Percentiles rank a stretch among this genome's conserved stretches.
phyloP scores from a whole-genome alignment of 2,329 filamentous ascomycete genomes.

The Aureobasidium sp. region DNA sequence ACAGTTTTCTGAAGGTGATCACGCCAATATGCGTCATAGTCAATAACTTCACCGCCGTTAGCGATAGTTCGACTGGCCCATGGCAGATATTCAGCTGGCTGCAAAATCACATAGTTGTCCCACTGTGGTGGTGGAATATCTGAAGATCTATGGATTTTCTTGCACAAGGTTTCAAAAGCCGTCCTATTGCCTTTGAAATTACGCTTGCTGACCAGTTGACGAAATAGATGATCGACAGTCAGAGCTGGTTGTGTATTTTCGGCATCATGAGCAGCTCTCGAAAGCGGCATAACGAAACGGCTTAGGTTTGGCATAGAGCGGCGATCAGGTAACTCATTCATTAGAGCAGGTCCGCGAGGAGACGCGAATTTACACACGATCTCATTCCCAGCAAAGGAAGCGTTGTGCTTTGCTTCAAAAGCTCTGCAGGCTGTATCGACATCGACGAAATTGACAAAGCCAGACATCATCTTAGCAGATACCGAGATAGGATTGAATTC shows the following conservation, averaged over 20 bases:
- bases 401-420: neutral
- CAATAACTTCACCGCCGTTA: neutral
- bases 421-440: neutral
- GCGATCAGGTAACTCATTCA: neutral
- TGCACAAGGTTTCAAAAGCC: constrained; percentile 9
- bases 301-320: neutral
- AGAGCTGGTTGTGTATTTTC: neutral
- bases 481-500: neutral
- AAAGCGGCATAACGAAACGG: neutral
- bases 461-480: neutral
- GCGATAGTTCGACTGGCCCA: neutral
- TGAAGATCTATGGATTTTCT: neutral
- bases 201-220: neutral
- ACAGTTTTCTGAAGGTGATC: neutral
- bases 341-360: neutral
- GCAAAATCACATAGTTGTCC: constrained; percentile 2
- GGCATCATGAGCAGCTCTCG: neutral
- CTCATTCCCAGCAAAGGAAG: neutral
- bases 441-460: neutral
- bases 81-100: neutral
- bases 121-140: neutral
- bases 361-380: neutral
- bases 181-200: neutral
- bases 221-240: neutral
- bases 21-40: neutral